Evolutionary conservation across 352 stramenopile species (phyloP).

Genomic region (Phytophthora macrochlamydospora): DNA sequence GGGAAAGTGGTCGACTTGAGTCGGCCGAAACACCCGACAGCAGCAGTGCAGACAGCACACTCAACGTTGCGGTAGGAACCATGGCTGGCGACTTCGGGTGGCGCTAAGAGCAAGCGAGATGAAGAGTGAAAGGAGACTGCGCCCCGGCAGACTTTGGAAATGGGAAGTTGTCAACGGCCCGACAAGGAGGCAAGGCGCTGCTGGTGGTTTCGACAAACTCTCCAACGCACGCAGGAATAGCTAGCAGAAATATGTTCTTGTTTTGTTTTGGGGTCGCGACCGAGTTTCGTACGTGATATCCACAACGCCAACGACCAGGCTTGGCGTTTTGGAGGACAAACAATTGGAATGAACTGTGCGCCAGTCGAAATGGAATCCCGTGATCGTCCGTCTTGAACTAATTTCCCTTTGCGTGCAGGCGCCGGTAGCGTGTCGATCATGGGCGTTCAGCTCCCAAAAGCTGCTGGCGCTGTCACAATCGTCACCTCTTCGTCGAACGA

Average conservation of each 20-base stretch:
- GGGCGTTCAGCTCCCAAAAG: slow-evolving; percentile 26
- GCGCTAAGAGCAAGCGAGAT: slow-evolving; percentile 18
- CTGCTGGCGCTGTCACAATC: slow-evolving; percentile 28
- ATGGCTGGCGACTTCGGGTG: slow-evolving; percentile 3
- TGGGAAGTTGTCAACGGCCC: slow-evolving; percentile 1
- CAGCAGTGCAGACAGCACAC: slow-evolving; percentile 23
- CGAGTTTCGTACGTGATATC: too few species aligned
- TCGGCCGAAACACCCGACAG: slow-evolving; percentile 15
- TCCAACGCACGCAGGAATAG: too few species aligned
- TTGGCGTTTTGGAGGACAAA: too few species aligned
- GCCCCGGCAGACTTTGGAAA: not conserved
- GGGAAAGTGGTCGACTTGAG: slow-evolving; percentile 51
- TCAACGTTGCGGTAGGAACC: slow-evolving; percentile 8
- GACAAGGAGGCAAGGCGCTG: too few species aligned
- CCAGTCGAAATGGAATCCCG: too few species aligned
- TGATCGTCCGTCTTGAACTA: too few species aligned
- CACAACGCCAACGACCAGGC: too few species aligned
- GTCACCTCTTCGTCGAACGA: slow-evolving; percentile 25
- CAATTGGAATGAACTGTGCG: too few species aligned
- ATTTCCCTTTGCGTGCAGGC: too few species aligned
- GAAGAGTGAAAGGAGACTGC: slow-evolving; percentile 15
- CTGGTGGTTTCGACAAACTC: too few species aligned
- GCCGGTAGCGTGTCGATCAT: slow-evolving; percentile 29
- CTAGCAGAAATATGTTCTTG: too few species aligned
- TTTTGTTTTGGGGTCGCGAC: too few species aligned